Base-by-base conservation (phyloP, 1,139 yeast genomes). In the Debaryomycetaceae sp. region DNA sequence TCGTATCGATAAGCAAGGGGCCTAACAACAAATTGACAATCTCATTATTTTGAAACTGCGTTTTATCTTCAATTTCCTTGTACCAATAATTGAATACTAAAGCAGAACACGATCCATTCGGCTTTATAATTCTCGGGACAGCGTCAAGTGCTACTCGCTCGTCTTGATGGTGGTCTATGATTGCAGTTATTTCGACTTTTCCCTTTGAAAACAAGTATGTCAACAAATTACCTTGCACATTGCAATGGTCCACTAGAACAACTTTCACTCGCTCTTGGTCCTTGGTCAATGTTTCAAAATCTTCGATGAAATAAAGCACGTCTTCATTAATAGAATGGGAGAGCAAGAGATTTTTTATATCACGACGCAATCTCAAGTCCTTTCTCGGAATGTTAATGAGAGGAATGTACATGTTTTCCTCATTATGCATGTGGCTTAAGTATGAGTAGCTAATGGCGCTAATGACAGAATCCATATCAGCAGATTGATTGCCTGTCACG, bases 161-260 rank as follows among this genome's bases (percentile, higher is more conserved):
- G 56, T 89, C 96, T 6, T 74, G 86, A 60, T 91, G 99, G 58
- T 91, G 99, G 58, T 91, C 99, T 33, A 93, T 77, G 9, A 93
- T 80, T 0, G 83, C 84, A 0, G 65, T 66, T 0, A 89, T 83
- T 1, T 62, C 53, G 22, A 71, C 53, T 36, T 56, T 51, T 1
- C 55, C 54, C 6, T 56, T 51, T 13, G 63, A 49, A 33, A 51
- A 65, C 47, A 44, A 59, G 34, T 45, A 54, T 45, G 41, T 71
- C 52, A 49, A 58, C 4, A 61, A 55, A 24, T 69, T 68, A 0
- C 87, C 85, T 45, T 86, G 87, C 11, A 84, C 69, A 38, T 75
- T 72, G 58, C 95, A 90, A 63, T 90, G 97, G 59, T 91, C 99
- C 4, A 91, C 96, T 42, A 91, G 68, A 5, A 81, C 69, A 17